Base-by-base conservation (phyloP, 2,329 filamentous ascomycete genomes). In the Alternaria arborescens region DNA sequence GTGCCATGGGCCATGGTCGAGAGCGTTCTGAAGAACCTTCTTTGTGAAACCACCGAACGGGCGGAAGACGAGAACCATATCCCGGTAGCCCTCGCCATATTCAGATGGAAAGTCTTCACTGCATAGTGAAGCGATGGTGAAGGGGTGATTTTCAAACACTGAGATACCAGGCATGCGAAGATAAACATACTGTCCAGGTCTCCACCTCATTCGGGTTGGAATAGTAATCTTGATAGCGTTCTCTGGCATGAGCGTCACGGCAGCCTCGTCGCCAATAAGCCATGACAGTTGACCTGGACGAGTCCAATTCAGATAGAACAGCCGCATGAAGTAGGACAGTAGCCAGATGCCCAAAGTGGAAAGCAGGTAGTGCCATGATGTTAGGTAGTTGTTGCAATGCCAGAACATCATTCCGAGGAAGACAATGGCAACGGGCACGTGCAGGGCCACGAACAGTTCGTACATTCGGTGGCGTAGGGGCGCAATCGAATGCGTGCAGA, bases 211-310 rank as follows among this genome's bases (percentile, higher is more conserved):
- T 77, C 94, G 92, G 0, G 94, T 97, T 1, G 94, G 93, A 52
- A 98, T 91, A 0, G 94, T 97, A 68, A 98, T 87, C 78, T 97
- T 97, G 81, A 98, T 90, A n/a, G 93, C 92, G 73, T 96, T 94
- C 71, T 97, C 93, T 3, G 93, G 89, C 83, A 98, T 89, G 24
- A 97, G 84, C 1, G 92, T 95, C 40, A 97, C 89, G 26, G 93
- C 92, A 0, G 92, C 93, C 79, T 97, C 93, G 70, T 98, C 94
- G 48, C 94, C 94, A 43, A 97, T 91, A 70, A 97, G 82, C 82
- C 92, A 97, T 0, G 93, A 89, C 67, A 91, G 81, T 38, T 89
- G 87, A 82, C 91, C 90, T 7, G 94, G 93, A 68, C 90, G 91
- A 36, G 88, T 83, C 93, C 94, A 98, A 80, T 97, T 97, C 62